Conservation (phyloP, 331 rosid species). For the Malus hybrid region DNA sequence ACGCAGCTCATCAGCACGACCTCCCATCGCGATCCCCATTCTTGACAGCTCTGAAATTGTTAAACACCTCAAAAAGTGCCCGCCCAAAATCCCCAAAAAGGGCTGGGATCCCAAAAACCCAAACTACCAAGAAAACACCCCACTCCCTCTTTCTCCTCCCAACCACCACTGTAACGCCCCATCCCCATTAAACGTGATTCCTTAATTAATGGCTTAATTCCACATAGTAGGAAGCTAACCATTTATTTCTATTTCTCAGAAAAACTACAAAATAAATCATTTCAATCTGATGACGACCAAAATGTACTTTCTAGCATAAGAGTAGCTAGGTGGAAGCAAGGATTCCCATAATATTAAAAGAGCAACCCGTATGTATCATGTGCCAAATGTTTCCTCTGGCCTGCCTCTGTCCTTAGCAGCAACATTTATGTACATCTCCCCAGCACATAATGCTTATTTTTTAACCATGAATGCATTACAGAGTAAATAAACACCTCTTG, state of each 20-base stretch:
- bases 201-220: no score
- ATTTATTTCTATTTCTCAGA: neutral
- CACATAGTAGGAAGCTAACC: neutral
- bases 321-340: neutral
- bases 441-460: neutral
- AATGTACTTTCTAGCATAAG: neutral
- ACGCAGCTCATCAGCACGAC: no score
- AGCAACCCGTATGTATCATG: neutral
- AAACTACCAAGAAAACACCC: no score
- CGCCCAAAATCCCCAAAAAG: no score
- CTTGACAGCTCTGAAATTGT: no score
- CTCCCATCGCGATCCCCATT: no score
- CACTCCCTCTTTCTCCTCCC: no score
- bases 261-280: neutral
- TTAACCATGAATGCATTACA: constrained; percentile 6
- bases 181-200: no score
- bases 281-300: neutral
- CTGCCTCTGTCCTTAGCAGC: neutral
- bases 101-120: no score
- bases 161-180: no score
- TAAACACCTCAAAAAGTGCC: no score
- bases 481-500: constrained; percentile 91
- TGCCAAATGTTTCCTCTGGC: neutral
- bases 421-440: neutral
- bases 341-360: neutral